Percentiles rank a stretch among this genome's conserved stretches.
Evolutionary conservation across 2,329 filamentous ascomycete species (phyloP).

Genomic region (Ophiostoma piceae): DNA sequence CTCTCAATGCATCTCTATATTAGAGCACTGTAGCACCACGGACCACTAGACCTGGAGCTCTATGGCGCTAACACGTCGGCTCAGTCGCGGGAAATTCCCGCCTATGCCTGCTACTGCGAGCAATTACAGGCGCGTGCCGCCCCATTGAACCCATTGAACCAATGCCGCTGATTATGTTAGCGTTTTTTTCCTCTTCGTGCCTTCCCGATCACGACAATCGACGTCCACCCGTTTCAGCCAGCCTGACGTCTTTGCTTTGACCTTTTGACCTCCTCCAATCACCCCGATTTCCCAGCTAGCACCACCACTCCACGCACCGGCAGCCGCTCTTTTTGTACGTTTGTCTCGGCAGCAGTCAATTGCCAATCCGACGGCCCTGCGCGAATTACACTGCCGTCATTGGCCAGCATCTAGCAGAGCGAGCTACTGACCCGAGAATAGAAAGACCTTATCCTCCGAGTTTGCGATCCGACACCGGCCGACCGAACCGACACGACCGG

Average conservation of each 20-base stretch:
- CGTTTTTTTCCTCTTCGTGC: slow-evolving; percentile 6
- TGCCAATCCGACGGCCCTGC: neutral
- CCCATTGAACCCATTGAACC: neutral
- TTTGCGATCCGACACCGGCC: neutral
- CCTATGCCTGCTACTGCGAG: neutral
- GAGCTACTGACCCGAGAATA: neutral
- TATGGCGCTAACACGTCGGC: slow-evolving; percentile 16
- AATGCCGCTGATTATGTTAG: slow-evolving; percentile 1
- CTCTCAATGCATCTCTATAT: neutral
- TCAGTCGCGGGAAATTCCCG: slow-evolving; percentile 23
- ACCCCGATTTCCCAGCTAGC: neutral
- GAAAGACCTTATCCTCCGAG: neutral
- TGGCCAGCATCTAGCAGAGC: neutral
- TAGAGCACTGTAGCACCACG: neutral
- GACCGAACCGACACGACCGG: slow-evolving; percentile 2
- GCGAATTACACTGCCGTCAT: slow-evolving; percentile 8
- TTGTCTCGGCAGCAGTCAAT: neutral
- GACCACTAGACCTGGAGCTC: neutral
- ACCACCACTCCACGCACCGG: neutral
- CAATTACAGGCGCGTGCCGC: neutral
- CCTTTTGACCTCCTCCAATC: too few relatives aligned
- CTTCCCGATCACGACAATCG: slow-evolving; percentile 7
- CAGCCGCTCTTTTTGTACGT: neutral
- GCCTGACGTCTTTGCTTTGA: too few relatives aligned
- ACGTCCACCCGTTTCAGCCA: neutral